Evolutionary conservation across 805 yeast genomes (phyloP).

Genomic region (Metschnikowia lachancei): DNA sequence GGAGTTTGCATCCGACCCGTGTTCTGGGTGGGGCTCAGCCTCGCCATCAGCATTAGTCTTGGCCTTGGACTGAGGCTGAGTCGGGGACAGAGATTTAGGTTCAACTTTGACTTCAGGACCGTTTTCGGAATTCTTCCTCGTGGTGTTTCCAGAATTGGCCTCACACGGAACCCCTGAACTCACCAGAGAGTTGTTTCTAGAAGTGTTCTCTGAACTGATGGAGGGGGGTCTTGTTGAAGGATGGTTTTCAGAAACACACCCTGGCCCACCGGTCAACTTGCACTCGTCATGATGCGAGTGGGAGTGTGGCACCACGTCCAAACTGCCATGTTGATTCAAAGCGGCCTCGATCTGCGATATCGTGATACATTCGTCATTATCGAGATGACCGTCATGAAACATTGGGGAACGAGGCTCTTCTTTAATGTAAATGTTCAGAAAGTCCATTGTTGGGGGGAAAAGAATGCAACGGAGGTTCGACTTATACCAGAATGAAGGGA

Average conservation of each 20-base stretch:
- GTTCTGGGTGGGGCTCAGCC: background rate
- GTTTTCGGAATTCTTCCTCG: background rate
- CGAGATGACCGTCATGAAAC: background rate
- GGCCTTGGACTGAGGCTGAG: background rate
- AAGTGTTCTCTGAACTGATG: too few species aligned
- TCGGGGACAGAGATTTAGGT: background rate
- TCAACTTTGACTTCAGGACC: background rate
- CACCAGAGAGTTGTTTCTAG: too few species aligned
- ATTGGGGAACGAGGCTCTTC: constrained; percentile 9
- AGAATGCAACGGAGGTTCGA: background rate
- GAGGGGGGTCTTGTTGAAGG: too few species aligned
- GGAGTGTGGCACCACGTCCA: background rate
- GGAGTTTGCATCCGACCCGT: background rate
- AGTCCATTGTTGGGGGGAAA: constrained; percentile 4
- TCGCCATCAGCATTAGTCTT: background rate
- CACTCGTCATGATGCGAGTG: background rate
- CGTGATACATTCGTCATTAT: background rate
- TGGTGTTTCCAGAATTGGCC: background rate
- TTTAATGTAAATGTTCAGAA: constrained; percentile 2
- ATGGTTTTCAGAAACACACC: background rate
- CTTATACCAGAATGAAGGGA: background rate
- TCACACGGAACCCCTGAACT: too few species aligned
- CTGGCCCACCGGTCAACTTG: background rate
- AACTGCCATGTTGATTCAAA: background rate
- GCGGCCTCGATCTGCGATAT: constrained; percentile 4